Evolutionary conservation across 202 grass and related monocot genomes (phyloP).

Genomic region (Panicum virgatum): DNA sequence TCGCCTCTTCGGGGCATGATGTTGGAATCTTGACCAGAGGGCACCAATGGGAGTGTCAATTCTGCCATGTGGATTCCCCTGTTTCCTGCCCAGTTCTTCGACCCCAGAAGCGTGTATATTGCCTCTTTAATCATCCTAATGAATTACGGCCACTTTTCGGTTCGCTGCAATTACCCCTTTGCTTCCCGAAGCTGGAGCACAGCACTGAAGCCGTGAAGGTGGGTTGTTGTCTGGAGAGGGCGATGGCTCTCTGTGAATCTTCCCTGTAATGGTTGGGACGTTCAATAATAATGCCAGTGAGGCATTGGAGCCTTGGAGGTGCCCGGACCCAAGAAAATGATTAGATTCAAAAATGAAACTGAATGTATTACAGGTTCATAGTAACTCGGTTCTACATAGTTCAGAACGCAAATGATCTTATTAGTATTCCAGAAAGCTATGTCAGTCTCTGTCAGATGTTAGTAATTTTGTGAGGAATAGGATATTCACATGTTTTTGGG

Average conservation of each 20-base stretch:
- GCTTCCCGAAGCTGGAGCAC: slow-evolving; percentile 21
- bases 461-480: not conserved
- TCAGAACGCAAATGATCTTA: not conserved
- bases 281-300: slow-evolving; percentile 4
- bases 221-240: not conserved
- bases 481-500: not conserved
- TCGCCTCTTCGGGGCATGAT: not conserved
- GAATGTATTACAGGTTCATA: not conserved
- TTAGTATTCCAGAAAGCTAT: not conserved
- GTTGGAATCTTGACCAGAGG: not conserved
- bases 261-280: not conserved
- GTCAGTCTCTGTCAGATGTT: not conserved
- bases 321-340: not conserved
- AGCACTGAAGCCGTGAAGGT: not conserved
- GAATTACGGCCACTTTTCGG: not conserved
- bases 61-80: not conserved
- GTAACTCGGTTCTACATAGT: not conserved
- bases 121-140: not conserved
- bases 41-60: not conserved
- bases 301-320: not conserved
- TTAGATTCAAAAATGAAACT: not conserved
- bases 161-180: slow-evolving; percentile 11
- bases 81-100: not conserved
- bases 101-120: not conserved
- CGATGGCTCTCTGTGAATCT: not conserved